phyloP scores from a whole-genome alignment of 208 protist species.

The Trichomonas tenax region DNA sequence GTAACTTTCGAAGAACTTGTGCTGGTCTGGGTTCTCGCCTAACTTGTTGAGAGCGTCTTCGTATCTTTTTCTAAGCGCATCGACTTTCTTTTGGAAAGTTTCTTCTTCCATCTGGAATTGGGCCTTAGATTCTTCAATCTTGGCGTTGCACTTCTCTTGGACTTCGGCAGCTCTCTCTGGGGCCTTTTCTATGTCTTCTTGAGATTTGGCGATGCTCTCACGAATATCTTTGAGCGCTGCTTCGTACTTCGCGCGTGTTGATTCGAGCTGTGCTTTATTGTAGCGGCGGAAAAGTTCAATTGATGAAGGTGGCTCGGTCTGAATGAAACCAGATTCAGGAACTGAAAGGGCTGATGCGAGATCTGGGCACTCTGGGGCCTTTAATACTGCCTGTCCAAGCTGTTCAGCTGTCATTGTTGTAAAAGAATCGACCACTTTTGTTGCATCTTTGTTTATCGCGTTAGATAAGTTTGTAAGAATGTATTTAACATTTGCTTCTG shows the following conservation, averaged over 20 bases:
- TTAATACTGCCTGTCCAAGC: background rate
- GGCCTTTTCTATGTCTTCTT: background rate
- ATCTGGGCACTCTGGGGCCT: background rate
- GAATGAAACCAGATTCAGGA: background rate
- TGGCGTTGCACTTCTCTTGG: background rate
- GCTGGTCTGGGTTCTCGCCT: background rate
- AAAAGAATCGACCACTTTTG: background rate
- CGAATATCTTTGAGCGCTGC: background rate
- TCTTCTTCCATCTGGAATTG: background rate
- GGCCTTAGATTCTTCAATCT: background rate
- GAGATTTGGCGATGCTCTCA: background rate
- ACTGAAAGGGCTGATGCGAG: background rate
- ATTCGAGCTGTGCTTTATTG: background rate
- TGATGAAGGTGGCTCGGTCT: background rate
- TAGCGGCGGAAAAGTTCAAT: background rate
- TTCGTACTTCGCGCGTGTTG: background rate
- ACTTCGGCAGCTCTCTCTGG: background rate
- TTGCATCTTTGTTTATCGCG: background rate
- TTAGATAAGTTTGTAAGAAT: background rate
- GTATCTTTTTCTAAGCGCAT: background rate
- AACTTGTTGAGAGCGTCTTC: background rate
- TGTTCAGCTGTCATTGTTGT: background rate
- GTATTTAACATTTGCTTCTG: background rate
- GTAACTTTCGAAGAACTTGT: background rate
- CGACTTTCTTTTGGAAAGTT: background rate